Conservation (phyloP, 768 basidiomycete species). For the Suillus weaverae region DNA sequence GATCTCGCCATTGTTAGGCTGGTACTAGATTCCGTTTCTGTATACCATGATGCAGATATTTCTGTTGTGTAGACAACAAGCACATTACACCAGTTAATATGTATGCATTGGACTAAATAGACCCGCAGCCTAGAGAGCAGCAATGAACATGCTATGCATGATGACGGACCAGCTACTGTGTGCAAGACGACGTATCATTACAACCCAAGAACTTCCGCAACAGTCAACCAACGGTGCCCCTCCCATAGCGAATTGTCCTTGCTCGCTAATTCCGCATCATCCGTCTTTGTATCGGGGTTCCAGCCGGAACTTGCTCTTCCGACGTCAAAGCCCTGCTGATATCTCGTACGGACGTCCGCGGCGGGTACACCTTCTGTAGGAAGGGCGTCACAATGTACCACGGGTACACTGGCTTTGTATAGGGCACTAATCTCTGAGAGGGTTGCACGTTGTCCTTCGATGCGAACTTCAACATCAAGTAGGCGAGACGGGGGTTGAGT, state of each 20-base stretch:
- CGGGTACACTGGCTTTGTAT: slow-evolving; percentile 2
- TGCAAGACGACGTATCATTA: not conserved
- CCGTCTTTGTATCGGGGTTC: slow-evolving; percentile 16
- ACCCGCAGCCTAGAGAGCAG: not conserved
- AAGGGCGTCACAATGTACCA: slow-evolving; percentile 15
- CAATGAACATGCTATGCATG: not conserved
- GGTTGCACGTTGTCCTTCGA: slow-evolving; percentile 23
- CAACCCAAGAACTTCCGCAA: slow-evolving; percentile 10
- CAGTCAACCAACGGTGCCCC: slow-evolving; percentile 23
- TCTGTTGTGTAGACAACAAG: not conserved
- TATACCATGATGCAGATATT: not conserved
- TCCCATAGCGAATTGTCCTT: slow-evolving; percentile 22
- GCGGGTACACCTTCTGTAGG: slow-evolving; percentile 10
- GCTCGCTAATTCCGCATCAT: slow-evolving; percentile 16
- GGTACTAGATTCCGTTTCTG: not conserved
- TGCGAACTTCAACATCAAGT: slow-evolving; percentile 19
- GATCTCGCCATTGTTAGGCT: not conserved
- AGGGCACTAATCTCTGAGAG: slow-evolving; percentile 16
- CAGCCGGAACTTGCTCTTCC: slow-evolving; percentile 23
- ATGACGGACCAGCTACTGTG: not conserved
- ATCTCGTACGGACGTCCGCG: slow-evolving; percentile 14
- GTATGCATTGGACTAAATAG: not conserved
- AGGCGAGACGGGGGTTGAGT: slow-evolving; percentile 14
- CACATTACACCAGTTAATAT: not conserved
- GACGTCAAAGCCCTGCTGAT: slow-evolving; percentile 17